Conservation (phyloP, 2,329 filamentous ascomycete genomes). For the Cladosporium sp. region DNA sequence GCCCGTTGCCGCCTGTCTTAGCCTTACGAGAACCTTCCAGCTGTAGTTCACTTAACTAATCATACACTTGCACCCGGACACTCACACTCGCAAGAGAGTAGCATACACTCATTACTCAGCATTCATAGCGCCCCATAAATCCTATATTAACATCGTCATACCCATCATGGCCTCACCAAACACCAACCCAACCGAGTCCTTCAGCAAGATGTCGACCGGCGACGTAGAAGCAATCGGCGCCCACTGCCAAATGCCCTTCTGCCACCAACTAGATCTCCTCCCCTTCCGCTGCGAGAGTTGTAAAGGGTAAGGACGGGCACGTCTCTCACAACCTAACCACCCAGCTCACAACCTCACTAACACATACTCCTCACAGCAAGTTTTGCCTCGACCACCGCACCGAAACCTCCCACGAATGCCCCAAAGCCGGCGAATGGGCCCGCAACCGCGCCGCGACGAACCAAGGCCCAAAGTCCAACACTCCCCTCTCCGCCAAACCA, state of each 20-base stretch:
- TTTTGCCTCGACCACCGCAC: constrained; percentile 94
- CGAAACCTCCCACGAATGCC: constrained; percentile 75
- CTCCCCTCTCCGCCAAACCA: constrained; percentile 47
- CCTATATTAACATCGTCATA: neutral
- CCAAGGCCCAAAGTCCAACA: constrained; percentile 30
- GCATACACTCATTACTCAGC: constrained; percentile 4
- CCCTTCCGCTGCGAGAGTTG: constrained; percentile 94
- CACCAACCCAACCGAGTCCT: constrained; percentile 52
- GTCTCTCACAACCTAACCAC: neutral
- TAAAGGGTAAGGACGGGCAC: constrained; percentile 49
- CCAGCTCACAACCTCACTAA: constrained; percentile 14
- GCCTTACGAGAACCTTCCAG: constrained; percentile 16
- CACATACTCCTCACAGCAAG: constrained; percentile 23
- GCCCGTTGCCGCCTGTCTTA: neutral
- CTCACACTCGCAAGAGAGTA: neutral
- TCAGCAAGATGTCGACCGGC: constrained; percentile 70
- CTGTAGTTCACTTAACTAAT: neutral
- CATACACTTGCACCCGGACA: neutral
- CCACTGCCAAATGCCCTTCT: constrained; percentile 89
- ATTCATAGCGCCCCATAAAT: constrained; percentile 5
- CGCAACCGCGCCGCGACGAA: constrained; percentile 44
- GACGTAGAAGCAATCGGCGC: constrained; percentile 84
- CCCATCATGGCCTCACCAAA: constrained; percentile 45
- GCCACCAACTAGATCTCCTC: constrained; percentile 92
- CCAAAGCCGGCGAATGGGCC: constrained; percentile 63